Conservation (phyloP, 2,329 filamentous ascomycete genomes). For the Phialocephala sp. region DNA sequence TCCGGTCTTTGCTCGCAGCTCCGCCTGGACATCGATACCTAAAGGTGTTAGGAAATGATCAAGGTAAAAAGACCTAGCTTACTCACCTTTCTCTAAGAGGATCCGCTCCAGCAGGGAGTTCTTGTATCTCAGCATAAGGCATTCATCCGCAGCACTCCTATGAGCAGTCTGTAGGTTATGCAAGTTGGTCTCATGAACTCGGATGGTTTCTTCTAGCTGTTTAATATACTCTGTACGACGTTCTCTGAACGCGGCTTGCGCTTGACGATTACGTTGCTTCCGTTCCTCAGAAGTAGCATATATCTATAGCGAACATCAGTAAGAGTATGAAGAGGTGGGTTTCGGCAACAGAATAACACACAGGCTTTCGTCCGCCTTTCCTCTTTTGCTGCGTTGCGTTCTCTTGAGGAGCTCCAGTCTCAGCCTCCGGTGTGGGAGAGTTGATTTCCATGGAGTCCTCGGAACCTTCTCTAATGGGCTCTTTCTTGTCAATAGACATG, state of each 20-base stretch:
- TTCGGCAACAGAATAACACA: slow-evolving; percentile 54
- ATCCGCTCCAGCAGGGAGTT: slow-evolving; percentile 96
- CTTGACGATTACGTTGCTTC: slow-evolving; percentile 96
- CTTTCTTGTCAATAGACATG: slow-evolving; percentile 70
- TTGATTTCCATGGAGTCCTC: slow-evolving; percentile 61
- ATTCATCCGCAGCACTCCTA: slow-evolving; percentile 93
- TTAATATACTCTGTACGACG: slow-evolving; percentile 99
- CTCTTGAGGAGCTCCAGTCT: slow-evolving; percentile 49
- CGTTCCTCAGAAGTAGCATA: slow-evolving; percentile 98
- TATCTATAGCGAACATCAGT: slow-evolving; percentile 63
- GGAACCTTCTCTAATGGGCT: slow-evolving; percentile 61
- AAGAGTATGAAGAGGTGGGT: slow-evolving; percentile 18
- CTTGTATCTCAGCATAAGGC: slow-evolving; percentile 97
- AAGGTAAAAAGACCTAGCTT: background rate
- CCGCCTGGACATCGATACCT: slow-evolving; percentile 97
- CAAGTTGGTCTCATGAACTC: slow-evolving; percentile 92
- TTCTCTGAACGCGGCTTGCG: slow-evolving; percentile 96
- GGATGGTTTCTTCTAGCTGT: slow-evolving; percentile 96
- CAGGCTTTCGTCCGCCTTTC: slow-evolving; percentile 96
- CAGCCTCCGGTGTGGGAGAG: slow-evolving; percentile 62
- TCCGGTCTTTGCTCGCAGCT: slow-evolving; percentile 89
- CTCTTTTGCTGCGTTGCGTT: slow-evolving; percentile 77
- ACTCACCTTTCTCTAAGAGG: slow-evolving; percentile 87
- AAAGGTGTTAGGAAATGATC: slow-evolving; percentile 26
- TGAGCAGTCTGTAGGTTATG: slow-evolving; percentile 93